A percentile compares a stretch with the other conserved stretches of the same genome.
These are phyloP conservation scores for Ciborinia camelliae DNA, from an alignment of 2,329 filamentous ascomycete species.

Conservation along the genomic window DNA sequence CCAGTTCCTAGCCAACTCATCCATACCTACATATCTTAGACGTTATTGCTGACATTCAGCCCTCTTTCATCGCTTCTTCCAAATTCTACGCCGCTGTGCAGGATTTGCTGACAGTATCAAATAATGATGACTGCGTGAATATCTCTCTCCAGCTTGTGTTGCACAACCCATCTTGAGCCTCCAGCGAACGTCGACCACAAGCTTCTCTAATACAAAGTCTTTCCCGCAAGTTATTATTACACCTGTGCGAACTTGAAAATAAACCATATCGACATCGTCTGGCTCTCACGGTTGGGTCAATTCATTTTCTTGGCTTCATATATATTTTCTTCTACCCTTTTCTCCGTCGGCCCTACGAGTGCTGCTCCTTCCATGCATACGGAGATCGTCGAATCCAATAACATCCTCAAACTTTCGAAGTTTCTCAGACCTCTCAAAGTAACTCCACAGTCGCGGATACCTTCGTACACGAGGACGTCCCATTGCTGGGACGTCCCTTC, in stretches of 20 bases:
- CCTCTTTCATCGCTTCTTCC: conserved; percentile 7
- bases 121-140: conserved; percentile 17
- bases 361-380: conserved; percentile 1
- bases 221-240: neutral
- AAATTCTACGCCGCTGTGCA: neutral
- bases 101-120: conserved; percentile 22
- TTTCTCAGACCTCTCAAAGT: neutral
- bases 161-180: conserved; percentile 24
- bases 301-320: conserved; percentile 7
- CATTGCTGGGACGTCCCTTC: conserved; percentile 20
- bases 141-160: conserved; percentile 15
- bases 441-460: conserved; percentile 11
- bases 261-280: neutral
- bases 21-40: neutral
- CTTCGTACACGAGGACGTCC: conserved; percentile 17
- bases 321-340: neutral
- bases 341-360: conserved; percentile 12
- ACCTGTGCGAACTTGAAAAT: conserved; percentile 5
- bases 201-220: neutral
- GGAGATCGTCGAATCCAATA: neutral
- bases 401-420: neutral
- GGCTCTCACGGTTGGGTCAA: neutral
- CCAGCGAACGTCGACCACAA: conserved; percentile 5
- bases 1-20: conserved; percentile 14
- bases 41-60: conserved; percentile 15